These are phyloP conservation scores for Candida yuanshanica DNA, from an alignment of 805 yeast genomes.

Conservation along the genomic window DNA sequence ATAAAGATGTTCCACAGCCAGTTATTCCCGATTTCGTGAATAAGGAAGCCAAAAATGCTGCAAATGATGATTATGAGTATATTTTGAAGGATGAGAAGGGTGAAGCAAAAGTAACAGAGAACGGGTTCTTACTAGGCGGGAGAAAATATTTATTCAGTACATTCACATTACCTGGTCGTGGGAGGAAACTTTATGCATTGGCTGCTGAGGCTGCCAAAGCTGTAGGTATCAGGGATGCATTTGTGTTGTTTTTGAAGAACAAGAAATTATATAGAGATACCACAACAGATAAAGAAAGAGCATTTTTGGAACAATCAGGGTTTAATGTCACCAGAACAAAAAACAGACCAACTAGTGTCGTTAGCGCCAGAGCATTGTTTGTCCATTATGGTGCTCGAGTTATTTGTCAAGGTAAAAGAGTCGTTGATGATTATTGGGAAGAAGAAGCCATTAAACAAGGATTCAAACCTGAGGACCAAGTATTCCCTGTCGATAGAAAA, in stretches of 20 bases:
- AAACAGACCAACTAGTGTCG: slow-evolving; percentile 14
- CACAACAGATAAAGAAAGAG: slow-evolving; percentile 32
- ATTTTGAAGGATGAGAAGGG: slow-evolving; percentile 35
- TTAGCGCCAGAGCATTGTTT: slow-evolving; percentile 40
- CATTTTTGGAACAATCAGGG: slow-evolving; percentile 28
- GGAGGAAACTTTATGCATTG: slow-evolving; percentile 33
- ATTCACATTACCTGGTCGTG: slow-evolving; percentile 34
- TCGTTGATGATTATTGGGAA: slow-evolving; percentile 56
- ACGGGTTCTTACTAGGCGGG: slow-evolving; percentile 34
- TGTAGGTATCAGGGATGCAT: slow-evolving; percentile 43
- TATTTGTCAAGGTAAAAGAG: slow-evolving; percentile 40
- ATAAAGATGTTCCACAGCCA: slow-evolving; percentile 10
- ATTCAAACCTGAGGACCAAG: slow-evolving; percentile 40
- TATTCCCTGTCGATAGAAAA: slow-evolving; percentile 25
- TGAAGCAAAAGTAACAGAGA: slow-evolving; percentile 35
- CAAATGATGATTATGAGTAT: slow-evolving; percentile 28
- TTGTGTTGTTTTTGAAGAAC: slow-evolving; percentile 41
- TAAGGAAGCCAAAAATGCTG: slow-evolving; percentile 13
- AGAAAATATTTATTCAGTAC: slow-evolving; percentile 35
- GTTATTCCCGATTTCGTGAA: slow-evolving; percentile 8
- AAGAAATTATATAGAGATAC: slow-evolving; percentile 31
- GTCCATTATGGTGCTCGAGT: slow-evolving; percentile 47
- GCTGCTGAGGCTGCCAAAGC: slow-evolving; percentile 36
- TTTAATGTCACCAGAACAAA: slow-evolving; percentile 19
- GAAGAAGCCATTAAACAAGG: slow-evolving; percentile 35